These are phyloP conservation scores for Gyrodon lividus DNA, from an alignment of 768 basidiomycete species.

Conservation along the genomic window DNA sequence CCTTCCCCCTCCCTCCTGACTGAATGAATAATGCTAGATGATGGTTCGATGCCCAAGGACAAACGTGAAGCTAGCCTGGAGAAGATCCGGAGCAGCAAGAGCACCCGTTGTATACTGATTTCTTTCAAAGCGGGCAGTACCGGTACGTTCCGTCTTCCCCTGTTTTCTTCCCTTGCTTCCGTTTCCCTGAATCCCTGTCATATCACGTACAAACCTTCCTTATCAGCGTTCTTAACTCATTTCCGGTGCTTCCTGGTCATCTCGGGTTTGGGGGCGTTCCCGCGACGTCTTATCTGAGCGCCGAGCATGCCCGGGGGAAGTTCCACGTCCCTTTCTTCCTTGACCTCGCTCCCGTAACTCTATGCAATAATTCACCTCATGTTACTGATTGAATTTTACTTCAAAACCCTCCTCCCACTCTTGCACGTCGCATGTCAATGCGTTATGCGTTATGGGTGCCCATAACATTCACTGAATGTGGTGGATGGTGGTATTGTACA, in stretches of 20 bases:
- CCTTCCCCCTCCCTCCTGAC: neutral
- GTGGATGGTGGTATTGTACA: conserved; percentile 3
- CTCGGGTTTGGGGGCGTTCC: neutral
- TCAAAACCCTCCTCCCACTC: neutral
- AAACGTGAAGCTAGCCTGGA: conserved; percentile 75
- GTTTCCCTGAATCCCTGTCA: neutral
- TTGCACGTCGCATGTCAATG: neutral
- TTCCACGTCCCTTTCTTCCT: neutral
- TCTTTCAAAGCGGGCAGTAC: conserved; percentile 96
- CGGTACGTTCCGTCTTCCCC: conserved; percentile 44
- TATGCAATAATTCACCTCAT: too few species aligned
- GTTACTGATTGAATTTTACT: conserved; percentile 16
- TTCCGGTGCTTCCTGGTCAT: neutral
- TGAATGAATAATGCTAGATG: conserved; percentile 52
- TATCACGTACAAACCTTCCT: neutral
- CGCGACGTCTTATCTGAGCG: neutral
- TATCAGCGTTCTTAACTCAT: neutral
- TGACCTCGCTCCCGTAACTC: neutral
- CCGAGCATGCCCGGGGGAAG: neutral
- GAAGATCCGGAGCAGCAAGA: conserved; percentile 61
- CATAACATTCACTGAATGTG: neutral
- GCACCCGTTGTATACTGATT: conserved; percentile 78
- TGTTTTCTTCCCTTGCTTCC: neutral
- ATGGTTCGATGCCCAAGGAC: conserved; percentile 79
- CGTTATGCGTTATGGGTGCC: neutral